Conservation (phyloP, 495 filamentous ascomycete species). For the Alectoria sarmentosa region DNA sequence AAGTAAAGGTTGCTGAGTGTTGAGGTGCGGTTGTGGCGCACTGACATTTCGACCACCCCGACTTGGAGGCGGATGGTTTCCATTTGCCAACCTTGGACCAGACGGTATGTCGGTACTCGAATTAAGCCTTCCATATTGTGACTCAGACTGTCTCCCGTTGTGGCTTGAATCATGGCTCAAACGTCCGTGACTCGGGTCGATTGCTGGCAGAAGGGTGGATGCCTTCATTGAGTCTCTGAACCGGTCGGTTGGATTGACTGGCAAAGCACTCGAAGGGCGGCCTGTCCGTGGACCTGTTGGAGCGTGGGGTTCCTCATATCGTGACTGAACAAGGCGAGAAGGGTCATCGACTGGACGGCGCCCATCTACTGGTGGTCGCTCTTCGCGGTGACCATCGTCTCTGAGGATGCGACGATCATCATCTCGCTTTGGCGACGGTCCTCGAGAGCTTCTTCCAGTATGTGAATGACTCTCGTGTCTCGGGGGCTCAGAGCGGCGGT, state of each 20-base stretch:
- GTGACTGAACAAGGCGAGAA: constrained; percentile 6
- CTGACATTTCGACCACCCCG: constrained; percentile 24
- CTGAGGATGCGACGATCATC: constrained; percentile 23
- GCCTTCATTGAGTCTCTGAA: constrained; percentile 23
- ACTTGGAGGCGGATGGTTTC: constrained; percentile 18
- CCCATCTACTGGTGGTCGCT: constrained; percentile 18
- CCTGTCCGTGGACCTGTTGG: constrained; percentile 26
- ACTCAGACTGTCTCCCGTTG: constrained; percentile 22
- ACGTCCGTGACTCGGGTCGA: constrained; percentile 25
- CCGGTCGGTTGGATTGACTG: constrained; percentile 19
- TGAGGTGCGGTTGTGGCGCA: constrained; percentile 21
- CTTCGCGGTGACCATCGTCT: constrained; percentile 21
- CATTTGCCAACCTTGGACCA: constrained; percentile 26
- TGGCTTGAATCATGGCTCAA: constrained; percentile 23
- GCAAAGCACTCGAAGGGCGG: constrained; percentile 14
- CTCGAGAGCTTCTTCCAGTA: constrained; percentile 21
- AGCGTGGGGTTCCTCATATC: constrained; percentile 22
- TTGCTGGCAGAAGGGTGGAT: constrained; percentile 7
- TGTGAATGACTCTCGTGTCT: constrained; percentile 18
- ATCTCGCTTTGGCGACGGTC: constrained; percentile 21
- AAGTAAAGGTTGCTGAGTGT: constrained; percentile 13
- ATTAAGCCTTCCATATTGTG: constrained; percentile 28
- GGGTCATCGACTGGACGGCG: constrained; percentile 19
- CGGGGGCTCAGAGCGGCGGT: constrained; percentile 20
- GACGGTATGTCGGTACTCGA: constrained; percentile 24